phyloP scores from a whole-genome alignment of 306 rosid species.

The Alnus rubra region DNA sequence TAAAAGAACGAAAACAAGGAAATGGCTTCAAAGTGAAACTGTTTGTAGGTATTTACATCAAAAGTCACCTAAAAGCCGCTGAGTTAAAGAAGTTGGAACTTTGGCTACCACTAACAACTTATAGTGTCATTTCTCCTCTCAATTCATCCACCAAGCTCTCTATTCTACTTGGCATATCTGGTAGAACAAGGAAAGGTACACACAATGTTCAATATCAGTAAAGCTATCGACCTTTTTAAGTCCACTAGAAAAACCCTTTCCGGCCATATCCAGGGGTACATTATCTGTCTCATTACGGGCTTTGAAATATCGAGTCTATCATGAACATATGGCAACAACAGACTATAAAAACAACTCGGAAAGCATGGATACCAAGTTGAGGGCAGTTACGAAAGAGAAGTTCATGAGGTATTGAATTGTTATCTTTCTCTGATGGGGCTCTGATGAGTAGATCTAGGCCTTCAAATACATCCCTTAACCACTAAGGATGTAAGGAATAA shows the following conservation, averaged over 20 bases:
- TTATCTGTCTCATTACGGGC: conserved; percentile 3
- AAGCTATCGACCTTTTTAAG: conserved; percentile 25
- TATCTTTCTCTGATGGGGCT: not conserved
- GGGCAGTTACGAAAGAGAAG: not conserved
- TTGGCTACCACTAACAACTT: conserved; percentile 21
- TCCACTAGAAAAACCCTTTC: conserved; percentile 18
- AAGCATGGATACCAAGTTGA: not conserved
- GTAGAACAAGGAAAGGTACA: not conserved
- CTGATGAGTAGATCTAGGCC: not conserved
- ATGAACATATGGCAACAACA: too few relatives aligned
- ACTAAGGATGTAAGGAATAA: not conserved
- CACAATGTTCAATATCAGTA: not conserved
- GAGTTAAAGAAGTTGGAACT: conserved; percentile 17
- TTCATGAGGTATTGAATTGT: not conserved
- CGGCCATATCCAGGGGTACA: not conserved
- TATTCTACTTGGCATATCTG: not conserved
- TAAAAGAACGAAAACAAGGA: not conserved
- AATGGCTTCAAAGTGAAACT: not conserved
- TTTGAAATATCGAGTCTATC: too few relatives aligned
- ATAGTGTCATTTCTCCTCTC: conserved; percentile 21
- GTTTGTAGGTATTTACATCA: conserved; percentile 25
- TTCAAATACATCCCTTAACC: not conserved
- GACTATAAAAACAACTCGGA: too few relatives aligned
- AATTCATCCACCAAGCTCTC: not conserved
- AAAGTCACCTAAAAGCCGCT: conserved; percentile 15